These are phyloP conservation scores for Pestalotiopsis sp. DNA, from an alignment of 2,329 filamentous ascomycete genomes.

Conservation along the genomic window DNA sequence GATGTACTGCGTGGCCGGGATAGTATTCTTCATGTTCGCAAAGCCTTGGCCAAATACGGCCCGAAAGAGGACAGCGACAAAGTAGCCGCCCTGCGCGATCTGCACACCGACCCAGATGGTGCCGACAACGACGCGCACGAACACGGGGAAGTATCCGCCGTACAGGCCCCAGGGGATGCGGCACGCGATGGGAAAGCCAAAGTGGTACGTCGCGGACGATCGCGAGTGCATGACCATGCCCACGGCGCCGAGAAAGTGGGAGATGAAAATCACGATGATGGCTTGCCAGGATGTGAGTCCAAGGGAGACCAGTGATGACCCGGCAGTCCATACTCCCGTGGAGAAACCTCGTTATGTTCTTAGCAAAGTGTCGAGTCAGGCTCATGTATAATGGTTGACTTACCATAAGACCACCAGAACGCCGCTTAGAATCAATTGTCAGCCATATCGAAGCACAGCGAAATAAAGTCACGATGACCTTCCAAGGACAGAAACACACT, in stretches of 20 bases:
- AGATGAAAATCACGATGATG: constrained; percentile 14
- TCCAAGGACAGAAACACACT: too few species aligned
- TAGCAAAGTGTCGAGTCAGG: not conserved
- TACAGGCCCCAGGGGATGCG: constrained; percentile 15
- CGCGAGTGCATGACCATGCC: constrained; percentile 15
- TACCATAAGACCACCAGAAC: constrained; percentile 7
- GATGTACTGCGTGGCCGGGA: constrained; percentile 14
- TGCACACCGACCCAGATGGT: constrained; percentile 16
- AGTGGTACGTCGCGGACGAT: constrained; percentile 14
- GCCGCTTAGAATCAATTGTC: not conserved
- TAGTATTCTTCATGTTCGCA: constrained; percentile 13
- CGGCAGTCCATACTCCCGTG: constrained; percentile 15
- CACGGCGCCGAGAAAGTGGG: constrained; percentile 13
- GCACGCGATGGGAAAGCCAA: constrained; percentile 15
- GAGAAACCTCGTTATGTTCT: constrained; percentile 9
- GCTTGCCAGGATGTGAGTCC: constrained; percentile 17
- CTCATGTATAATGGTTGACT: not conserved
- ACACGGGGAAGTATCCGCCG: constrained; percentile 15
- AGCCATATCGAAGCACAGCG: not conserved
- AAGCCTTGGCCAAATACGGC: constrained; percentile 15
- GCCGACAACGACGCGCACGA: constrained; percentile 13
- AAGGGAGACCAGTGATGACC: constrained; percentile 16
- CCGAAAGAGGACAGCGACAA: constrained; percentile 14
- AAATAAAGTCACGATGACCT: not conserved
- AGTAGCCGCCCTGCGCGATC: constrained; percentile 14